Base-by-base conservation (phyloP, 306 rosid species). In the Cicer arietinum region DNA sequence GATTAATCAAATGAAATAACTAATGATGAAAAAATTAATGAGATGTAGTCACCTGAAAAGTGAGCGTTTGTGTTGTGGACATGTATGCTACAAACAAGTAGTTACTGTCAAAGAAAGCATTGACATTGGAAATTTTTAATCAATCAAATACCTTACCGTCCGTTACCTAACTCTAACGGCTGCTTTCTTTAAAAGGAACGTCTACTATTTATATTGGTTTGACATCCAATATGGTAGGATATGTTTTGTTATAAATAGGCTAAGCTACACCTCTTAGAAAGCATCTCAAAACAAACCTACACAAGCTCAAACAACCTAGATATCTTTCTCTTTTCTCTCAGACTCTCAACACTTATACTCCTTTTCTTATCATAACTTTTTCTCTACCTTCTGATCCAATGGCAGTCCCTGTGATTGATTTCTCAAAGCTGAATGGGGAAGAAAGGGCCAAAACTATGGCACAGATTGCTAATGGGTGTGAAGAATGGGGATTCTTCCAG, bases 401-500 rank as follows among this genome's bases (percentile, higher is more conserved):
- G 98, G 93, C 89, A 30, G 78, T 94, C 68, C 99, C 99, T 47
- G 97, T 94, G 37, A 92, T 94, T 82, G 99, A 94, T 84, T 90
- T 94, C 89, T 92, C 99, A 42, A 92, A 89, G 72, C 92, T 94
- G 68, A 56, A 85, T 64, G 95, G 97, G 8, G 93, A 86, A 80
- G 90, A 87, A 65, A 91, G 97, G 77, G 89, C 89, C 77, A 75
- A 85, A 35, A 90, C 96, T 22, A 64, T 94, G 96, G 93, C 92
- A 10, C 88, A 79, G 71, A 84, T 92, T n/a, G 93, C 92, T 11
- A 89, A 89, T 78, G 96, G 97, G n/a, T 94, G 93, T 75, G 96
- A 94, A 83, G 96, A 92, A 61, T 94, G 99, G 99, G 99, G 99
- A 8, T 94, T 94, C 89, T 94, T 94, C 72, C 99, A 92, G 97